A percentile compares a stretch with the other conserved stretches of the same genome.
These are phyloP conservation scores for Lachnellula occidentalis DNA, from an alignment of 2,329 filamentous ascomycete genomes.

Conservation along the genomic window DNA sequence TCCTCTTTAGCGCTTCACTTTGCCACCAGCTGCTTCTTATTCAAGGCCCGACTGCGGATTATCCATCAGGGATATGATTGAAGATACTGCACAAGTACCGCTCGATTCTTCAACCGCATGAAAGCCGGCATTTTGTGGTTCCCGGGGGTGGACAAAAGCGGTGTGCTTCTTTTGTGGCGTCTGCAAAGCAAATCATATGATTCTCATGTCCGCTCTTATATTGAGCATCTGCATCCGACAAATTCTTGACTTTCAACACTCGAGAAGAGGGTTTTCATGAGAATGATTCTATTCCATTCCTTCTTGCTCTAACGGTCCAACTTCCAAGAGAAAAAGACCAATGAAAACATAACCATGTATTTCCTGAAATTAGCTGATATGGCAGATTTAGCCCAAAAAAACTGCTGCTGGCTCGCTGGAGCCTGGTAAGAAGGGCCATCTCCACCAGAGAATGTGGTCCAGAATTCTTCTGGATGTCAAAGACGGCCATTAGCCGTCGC, in stretches of 20 bases:
- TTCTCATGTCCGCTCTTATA: not conserved
- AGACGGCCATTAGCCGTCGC: not conserved
- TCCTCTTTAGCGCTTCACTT: not conserved
- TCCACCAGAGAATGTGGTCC: not conserved
- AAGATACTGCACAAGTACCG: not conserved
- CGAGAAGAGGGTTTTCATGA: not conserved
- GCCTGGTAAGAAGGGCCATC: not conserved
- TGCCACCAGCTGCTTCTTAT: not conserved
- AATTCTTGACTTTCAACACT: not conserved
- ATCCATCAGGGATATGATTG: slow-evolving; percentile 4
- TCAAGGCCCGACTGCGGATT: not conserved
- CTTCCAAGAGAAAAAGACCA: not conserved
- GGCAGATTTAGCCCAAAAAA: not conserved
- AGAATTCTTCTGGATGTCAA: not conserved
- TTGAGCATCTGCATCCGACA: not conserved
- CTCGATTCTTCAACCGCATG: slow-evolving; percentile 1
- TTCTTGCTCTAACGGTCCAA: not conserved
- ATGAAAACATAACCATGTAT: not conserved
- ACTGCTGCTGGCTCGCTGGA: not conserved
- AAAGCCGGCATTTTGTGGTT: not conserved
- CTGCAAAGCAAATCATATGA: not conserved
- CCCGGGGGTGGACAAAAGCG: not conserved
- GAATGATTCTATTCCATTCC: not conserved
- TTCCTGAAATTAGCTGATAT: not conserved
- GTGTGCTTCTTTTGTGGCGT: not conserved